Evolutionary conservation across 768 basidiomycete genomes (phyloP).

Genomic region (Erythrobasidium yunnanense): DNA sequence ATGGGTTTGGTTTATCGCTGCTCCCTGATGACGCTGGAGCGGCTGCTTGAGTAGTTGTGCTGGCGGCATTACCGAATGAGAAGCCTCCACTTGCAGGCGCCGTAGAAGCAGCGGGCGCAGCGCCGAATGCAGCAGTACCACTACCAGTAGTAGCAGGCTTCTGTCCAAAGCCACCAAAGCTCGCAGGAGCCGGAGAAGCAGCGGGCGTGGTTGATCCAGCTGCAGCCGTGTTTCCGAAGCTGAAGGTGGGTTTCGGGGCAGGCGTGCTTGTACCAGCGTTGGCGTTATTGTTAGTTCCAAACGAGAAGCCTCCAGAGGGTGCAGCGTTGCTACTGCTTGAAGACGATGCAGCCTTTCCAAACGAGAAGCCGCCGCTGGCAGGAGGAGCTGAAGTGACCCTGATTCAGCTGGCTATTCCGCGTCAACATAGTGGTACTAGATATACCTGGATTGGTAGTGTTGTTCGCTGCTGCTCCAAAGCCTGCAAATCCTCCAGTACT

Average conservation of each 20-base stretch:
- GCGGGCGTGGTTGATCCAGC: slow-evolving; percentile 23
- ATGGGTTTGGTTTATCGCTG: no score
- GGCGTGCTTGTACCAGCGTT: background rate
- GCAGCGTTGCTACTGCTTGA: background rate
- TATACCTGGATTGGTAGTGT: background rate
- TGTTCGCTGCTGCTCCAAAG: background rate
- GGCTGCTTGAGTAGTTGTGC: background rate
- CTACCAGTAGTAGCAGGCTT: background rate
- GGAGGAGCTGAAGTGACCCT: background rate
- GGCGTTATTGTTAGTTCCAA: background rate
- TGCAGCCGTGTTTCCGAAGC: background rate
- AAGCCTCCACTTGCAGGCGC: background rate
- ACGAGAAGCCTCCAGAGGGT: background rate
- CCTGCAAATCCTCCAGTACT: background rate
- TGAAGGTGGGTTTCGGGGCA: slow-evolving; percentile 21
- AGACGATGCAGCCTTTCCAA: background rate
- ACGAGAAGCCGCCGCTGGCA: slow-evolving; percentile 11
- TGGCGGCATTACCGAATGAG: slow-evolving; percentile 1
- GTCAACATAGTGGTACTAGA: background rate
- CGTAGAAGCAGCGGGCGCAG: background rate
- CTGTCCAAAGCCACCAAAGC: slow-evolving; percentile 15
- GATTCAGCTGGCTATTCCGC: background rate
- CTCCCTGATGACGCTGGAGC: background rate
- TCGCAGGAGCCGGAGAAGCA: slow-evolving; percentile 9
- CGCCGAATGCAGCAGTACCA: background rate